These are phyloP conservation scores for Debaryomyces psychrophilus DNA, from an alignment of 1,139 yeast species.

Conservation along the genomic window DNA sequence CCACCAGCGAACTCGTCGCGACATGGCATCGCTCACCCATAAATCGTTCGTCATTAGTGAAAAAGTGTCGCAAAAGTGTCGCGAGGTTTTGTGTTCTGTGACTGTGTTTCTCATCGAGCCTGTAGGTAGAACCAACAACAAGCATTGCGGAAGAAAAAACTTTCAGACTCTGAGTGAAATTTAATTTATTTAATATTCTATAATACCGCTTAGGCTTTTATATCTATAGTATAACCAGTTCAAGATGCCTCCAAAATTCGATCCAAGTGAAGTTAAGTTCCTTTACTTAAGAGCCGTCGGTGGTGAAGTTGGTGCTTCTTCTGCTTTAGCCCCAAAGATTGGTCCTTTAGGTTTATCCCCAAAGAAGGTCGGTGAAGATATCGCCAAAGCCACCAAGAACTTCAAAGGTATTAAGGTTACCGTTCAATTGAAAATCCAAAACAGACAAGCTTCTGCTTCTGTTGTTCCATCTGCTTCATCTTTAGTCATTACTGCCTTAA, in stretches of 20 bases:
- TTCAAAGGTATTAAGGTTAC: constrained; percentile 99
- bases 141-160: constrained; percentile 8
- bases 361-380: constrained; percentile 99
- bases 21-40: background rate
- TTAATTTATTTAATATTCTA: constrained; percentile 5
- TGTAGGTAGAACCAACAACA: constrained; percentile 1
- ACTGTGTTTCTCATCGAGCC: constrained; percentile 3
- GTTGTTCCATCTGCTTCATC: constrained; percentile 99
- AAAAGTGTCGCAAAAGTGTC: background rate
- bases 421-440: constrained; percentile 97
- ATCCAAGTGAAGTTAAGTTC: constrained; percentile 98
- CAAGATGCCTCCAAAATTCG: constrained; percentile 94
- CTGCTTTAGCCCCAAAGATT: constrained; percentile 99
- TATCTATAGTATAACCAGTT: constrained; percentile 16
- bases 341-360: constrained; percentile 99
- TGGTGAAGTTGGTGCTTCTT: constrained; percentile 99
- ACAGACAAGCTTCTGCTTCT: constrained; percentile 99
- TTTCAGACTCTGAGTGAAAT: constrained; percentile 7
- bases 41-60: background rate
- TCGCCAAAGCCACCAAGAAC: constrained; percentile 99
- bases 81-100: constrained; percentile 3
- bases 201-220: constrained; percentile 13
- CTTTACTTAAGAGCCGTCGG: constrained; percentile 99
- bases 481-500: constrained; percentile 97
- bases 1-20: too few species aligned